phyloP scores from a whole-genome alignment of 1,139 yeast species.

The Hansenula sp. region DNA sequence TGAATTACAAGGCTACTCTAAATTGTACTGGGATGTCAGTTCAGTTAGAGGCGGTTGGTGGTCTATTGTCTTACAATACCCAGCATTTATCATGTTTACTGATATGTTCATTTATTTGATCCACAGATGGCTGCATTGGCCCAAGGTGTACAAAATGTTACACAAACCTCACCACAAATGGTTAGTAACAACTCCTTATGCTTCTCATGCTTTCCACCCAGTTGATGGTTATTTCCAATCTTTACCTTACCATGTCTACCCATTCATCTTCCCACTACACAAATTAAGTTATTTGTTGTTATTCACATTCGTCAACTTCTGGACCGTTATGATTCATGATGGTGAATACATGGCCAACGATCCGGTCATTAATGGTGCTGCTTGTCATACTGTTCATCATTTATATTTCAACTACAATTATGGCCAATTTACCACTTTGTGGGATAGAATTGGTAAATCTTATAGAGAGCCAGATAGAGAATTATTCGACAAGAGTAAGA shows the following conservation, averaged over 20 bases:
- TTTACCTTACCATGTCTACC: constrained; percentile 87
- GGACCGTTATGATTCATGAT: constrained; percentile 99
- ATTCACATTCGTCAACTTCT: constrained; percentile 88
- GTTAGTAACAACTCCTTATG: constrained; percentile 98
- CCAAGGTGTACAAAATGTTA: constrained; percentile 72
- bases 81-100: constrained; percentile 82
- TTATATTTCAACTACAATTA: constrained; percentile 95
- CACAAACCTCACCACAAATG: constrained; percentile 99
- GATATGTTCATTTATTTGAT: constrained; percentile 89
- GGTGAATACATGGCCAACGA: constrained; percentile 93
- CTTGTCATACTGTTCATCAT: constrained; percentile 97
- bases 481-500: constrained; percentile 64
- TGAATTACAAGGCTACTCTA: constrained; percentile 82
- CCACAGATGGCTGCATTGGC: constrained; percentile 93
- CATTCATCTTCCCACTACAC: constrained; percentile 88
- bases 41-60: constrained; percentile 68
- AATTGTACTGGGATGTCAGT: constrained; percentile 62
- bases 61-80: constrained; percentile 62
- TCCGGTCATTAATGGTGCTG: constrained; percentile 94
- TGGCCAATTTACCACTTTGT: constrained; percentile 95
- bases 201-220: constrained; percentile 98
- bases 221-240: constrained; percentile 94
- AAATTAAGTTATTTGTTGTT: constrained; percentile 75
- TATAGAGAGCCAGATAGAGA: constrained; percentile 91
- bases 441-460: constrained; percentile 95